Base-by-base conservation (phyloP, 352 stramenopile species). In the Globisporangium okanoganense region DNA sequence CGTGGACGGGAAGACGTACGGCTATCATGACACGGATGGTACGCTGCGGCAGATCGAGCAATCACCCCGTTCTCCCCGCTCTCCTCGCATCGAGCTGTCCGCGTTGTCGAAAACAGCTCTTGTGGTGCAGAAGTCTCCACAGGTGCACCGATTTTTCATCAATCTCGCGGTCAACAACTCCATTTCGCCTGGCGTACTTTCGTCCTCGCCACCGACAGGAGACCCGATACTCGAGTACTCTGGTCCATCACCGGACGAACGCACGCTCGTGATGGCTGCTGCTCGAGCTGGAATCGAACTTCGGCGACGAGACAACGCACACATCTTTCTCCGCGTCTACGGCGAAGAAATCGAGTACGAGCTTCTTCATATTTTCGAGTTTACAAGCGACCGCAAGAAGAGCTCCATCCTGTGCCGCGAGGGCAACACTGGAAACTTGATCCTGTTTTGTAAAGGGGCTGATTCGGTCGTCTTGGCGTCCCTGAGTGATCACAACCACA, bases 371-470 rank as follows among this genome's bases (percentile, higher is more conserved):
- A 59, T 64, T 0, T 87, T 87, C 47, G 79, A 87, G 45, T 89
- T 89, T 56, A 79, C 77, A 10, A 86, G 75, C 16, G 73, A 87
- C 16, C 69, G 82, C 9, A 90, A 88, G 57, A 86, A 86, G 58
- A 92, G 79, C 56, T 90, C 79, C 2, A 75, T 87, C 1, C 20
- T 87, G 4, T 81, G 70, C 45, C 72, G 75, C 10, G 66, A 80
- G 13, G 40, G n/a, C 27, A 13, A 64, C 0, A 66, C 65, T 3
- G 69, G 69, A 7, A 67, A 60, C 16, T 66, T 82, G 13, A 58
- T 85, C 14, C 36, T 92, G 35, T 76, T 88, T 44, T 78, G 65
- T 45, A 95, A 98, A 76, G 92, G 92, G n/a, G 92, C 92, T 0
- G 92, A 97, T 62, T 92, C 82, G 1, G 79, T 95, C 20, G 82